Evolutionary conservation across 805 yeast species (phyloP).

Genomic region (Peterozyma xylosa): DNA sequence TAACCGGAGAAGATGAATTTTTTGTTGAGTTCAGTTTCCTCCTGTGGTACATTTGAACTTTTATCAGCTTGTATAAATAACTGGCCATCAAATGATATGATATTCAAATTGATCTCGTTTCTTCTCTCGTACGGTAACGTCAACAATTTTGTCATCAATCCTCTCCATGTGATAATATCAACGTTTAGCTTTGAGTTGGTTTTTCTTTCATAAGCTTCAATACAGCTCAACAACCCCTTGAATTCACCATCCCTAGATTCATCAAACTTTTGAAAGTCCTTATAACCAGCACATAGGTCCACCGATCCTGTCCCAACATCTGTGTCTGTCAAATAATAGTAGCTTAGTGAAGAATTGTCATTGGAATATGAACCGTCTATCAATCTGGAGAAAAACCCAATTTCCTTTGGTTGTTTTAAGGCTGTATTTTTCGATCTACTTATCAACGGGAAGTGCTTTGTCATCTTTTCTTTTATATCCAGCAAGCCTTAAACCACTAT

Average conservation of each 20-base stretch:
- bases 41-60: conserved; percentile 29
- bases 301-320: conserved; percentile 48
- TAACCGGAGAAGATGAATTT: conserved; percentile 61
- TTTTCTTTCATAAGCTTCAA: conserved; percentile 47
- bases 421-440: conserved; percentile 58
- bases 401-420: conserved; percentile 80
- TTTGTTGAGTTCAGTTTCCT: conserved; percentile 23
- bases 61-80: conserved; percentile 47
- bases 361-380: conserved; percentile 43
- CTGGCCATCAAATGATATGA: conserved; percentile 70
- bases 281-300: conserved; percentile 61
- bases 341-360: conserved; percentile 51
- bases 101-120: conserved; percentile 53
- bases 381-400: conserved; percentile 59
- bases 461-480: no score
- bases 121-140: conserved; percentile 53
- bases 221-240: conserved; percentile 46
- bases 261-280: conserved; percentile 48
- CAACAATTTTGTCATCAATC: conserved; percentile 69
- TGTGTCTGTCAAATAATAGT: conserved; percentile 76
- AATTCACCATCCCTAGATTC: conserved; percentile 52
- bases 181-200: conserved; percentile 38
- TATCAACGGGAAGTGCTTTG: conserved; percentile 25
- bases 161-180: conserved; percentile 79
- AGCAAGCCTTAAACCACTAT: no score